Percentiles rank a stretch among this genome's conserved stretches.
Conservation (phyloP, 345 rosid genomes). For the Erucastrum elatum region DNA sequence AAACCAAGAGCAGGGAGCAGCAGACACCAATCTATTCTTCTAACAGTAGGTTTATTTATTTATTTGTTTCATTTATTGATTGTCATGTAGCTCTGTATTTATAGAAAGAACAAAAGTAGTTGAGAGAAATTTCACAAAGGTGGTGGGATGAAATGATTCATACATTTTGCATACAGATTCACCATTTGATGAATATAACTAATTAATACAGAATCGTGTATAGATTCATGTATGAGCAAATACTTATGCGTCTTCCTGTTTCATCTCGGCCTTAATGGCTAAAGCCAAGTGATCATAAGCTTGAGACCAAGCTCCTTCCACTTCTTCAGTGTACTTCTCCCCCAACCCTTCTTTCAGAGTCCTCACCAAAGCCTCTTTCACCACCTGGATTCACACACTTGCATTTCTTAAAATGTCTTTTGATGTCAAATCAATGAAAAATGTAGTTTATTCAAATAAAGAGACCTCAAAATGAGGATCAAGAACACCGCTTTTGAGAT, state of each 20-base stretch:
- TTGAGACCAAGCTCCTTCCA: conserved; percentile 48
- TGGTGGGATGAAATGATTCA: not conserved
- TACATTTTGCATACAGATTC: not conserved
- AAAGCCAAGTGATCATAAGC: conserved; percentile 69
- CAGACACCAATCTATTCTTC: not conserved
- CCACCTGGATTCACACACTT: conserved; percentile 35
- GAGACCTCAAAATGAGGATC: conserved; percentile 56
- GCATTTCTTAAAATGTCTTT: not conserved
- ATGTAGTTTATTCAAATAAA: not conserved
- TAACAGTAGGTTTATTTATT: not conserved
- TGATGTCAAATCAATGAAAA: not conserved
- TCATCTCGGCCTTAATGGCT: conserved; percentile 63
- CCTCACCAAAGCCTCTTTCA: conserved; percentile 60
- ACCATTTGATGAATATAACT: not conserved
- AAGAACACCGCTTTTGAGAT: conserved; percentile 52
- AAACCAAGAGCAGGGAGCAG: not conserved
- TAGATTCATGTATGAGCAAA: not conserved
- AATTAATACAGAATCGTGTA: not conserved
- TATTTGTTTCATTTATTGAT: not conserved
- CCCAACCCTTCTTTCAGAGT: conserved; percentile 54
- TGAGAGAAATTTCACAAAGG: not conserved
- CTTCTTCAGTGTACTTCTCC: conserved; percentile 56
- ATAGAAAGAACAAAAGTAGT: not conserved
- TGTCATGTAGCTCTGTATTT: not conserved
- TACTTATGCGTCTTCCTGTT: conserved; percentile 29